These are phyloP conservation scores for Crithidia sp. DNA, from an alignment of 208 protist genomes.

Conservation along the genomic window DNA sequence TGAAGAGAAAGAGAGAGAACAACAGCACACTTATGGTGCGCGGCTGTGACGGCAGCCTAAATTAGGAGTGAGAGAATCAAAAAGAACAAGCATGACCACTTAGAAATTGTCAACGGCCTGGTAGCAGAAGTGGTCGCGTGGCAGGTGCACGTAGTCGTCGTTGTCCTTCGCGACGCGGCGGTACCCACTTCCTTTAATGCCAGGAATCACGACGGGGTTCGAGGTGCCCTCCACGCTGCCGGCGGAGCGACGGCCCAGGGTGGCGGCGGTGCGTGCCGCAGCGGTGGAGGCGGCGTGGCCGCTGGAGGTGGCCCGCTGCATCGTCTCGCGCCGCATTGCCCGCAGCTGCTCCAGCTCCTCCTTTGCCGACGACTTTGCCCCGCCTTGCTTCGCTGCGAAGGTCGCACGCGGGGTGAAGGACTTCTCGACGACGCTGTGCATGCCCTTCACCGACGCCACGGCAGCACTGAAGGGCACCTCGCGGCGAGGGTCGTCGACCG, in stretches of 20 bases:
- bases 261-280: background rate
- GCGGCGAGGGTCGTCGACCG: slow-evolving; percentile 61
- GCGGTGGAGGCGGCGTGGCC: slow-evolving; percentile 4
- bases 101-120: slow-evolving; percentile 59
- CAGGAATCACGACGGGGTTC: slow-evolving; percentile 50
- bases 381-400: slow-evolving; percentile 12
- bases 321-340: slow-evolving; percentile 40
- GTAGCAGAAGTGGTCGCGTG: slow-evolving; percentile 75
- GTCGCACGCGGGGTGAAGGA: slow-evolving; percentile 43
- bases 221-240: background rate
- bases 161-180: slow-evolving; percentile 50
- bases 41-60: background rate
- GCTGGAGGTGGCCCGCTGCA: slow-evolving; percentile 23
- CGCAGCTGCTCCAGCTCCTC: slow-evolving; percentile 71
- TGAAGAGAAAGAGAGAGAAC: slow-evolving; percentile 10
- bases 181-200: slow-evolving; percentile 56
- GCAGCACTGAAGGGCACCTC: slow-evolving; percentile 49
- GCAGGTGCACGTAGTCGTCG: slow-evolving; percentile 72
- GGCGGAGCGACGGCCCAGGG: background rate
- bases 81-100: background rate
- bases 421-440: slow-evolving; percentile 66
- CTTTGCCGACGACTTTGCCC: slow-evolving; percentile 5
- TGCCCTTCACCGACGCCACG: slow-evolving; percentile 53
- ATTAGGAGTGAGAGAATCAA: slow-evolving; percentile 20
- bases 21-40: background rate